Conservation (phyloP, 2,329 filamentous ascomycete species). For the Arthrocladium fulminans region DNA sequence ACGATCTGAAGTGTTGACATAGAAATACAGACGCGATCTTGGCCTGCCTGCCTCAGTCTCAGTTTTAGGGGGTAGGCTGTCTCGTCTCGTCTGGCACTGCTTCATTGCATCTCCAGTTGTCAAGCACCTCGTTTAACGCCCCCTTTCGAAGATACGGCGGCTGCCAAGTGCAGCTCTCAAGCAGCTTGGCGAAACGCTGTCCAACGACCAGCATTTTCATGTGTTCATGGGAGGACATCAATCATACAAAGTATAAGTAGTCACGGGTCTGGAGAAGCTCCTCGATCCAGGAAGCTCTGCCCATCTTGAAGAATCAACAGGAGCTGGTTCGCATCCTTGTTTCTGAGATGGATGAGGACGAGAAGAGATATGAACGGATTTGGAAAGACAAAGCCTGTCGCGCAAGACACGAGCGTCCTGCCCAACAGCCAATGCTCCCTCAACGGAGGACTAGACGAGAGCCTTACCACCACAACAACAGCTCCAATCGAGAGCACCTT, state of each 20-base stretch:
- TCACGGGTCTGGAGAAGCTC: conserved; percentile 19
- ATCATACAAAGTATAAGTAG: conserved; percentile 23
- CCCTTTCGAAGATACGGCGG: conserved; percentile 25
- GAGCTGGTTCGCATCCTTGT: conserved; percentile 37
- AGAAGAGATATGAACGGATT: neutral
- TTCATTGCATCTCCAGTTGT: too few relatives aligned
- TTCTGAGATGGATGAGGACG: conserved; percentile 29
- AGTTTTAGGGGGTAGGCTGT: too few relatives aligned
- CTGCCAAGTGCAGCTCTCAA: conserved; percentile 25
- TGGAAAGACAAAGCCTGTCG: neutral
- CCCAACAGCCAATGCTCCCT: neutral
- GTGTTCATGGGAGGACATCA: conserved; percentile 18
- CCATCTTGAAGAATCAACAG: conserved; percentile 12
- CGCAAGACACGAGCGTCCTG: neutral
- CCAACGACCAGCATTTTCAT: conserved; percentile 23
- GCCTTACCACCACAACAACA: neutral
- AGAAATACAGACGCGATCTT: too few relatives aligned
- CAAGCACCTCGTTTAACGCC: conserved; percentile 12
- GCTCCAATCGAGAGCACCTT: too few relatives aligned
- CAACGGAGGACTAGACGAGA: neutral
- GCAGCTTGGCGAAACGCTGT: conserved; percentile 23
- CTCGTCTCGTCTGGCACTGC: too few relatives aligned
- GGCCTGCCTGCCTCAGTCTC: too few relatives aligned
- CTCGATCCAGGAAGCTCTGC: conserved; percentile 10
- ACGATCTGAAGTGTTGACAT: too few relatives aligned